Evolutionary conservation across 1,284 basidiomycete species (phyloP).

Genomic region (Pyrrhoderma noxium): DNA sequence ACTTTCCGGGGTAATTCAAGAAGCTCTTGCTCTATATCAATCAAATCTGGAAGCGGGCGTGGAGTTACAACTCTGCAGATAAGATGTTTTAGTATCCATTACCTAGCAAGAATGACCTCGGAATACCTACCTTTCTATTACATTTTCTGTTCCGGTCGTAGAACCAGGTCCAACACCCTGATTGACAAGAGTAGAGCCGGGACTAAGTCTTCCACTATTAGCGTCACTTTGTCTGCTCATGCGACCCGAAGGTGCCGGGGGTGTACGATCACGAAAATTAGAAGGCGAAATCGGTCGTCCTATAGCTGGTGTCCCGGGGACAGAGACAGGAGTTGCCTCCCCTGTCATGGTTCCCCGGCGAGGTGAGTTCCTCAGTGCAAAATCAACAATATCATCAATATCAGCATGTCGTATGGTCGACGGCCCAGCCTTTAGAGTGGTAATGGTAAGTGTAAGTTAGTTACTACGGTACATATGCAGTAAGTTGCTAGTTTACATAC

Average conservation of each 20-base stretch:
- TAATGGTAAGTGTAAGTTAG: not conserved
- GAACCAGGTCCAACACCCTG: conserved; percentile 36
- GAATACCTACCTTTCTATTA: conserved; percentile 52
- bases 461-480: not conserved
- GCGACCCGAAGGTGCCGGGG: conserved; percentile 47
- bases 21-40: conserved; percentile 82
- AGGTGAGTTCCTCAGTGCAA: conserved; percentile 37
- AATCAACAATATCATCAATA: conserved; percentile 62
- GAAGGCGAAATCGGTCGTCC: conserved; percentile 30
- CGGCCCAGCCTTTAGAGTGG: conserved; percentile 26
- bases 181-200: conserved; percentile 41
- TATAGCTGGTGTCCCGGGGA: conserved; percentile 60
- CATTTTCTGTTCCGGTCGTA: conserved; percentile 47
- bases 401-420: conserved; percentile 37
- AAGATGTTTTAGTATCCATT: not conserved
- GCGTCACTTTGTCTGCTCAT: conserved; percentile 62
- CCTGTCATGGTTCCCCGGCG: conserved; percentile 36
- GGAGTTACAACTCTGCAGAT: conserved; percentile 42
- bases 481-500: conserved; percentile 22
- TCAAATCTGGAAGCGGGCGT: conserved; percentile 61
- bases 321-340: conserved; percentile 56
- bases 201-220: conserved; percentile 40
- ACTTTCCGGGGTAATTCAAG: conserved; percentile 88
- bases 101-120: conserved; percentile 3
- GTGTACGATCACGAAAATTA: conserved; percentile 39